Conservation (phyloP, 2,329 filamentous ascomycete species). For the Colletotrichum eleusines region DNA sequence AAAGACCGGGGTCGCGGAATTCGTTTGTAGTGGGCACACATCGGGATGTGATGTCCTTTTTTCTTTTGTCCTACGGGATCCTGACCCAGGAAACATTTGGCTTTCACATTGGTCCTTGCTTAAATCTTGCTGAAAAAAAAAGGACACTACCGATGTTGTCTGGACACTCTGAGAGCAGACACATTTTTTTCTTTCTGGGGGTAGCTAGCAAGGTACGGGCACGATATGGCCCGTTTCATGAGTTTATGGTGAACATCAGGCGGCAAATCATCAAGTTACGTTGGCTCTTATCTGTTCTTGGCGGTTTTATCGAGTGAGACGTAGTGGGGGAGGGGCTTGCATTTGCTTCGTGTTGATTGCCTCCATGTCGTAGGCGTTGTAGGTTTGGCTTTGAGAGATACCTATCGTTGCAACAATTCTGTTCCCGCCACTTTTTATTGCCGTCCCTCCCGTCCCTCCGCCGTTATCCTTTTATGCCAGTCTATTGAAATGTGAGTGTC, state of each 20-base stretch:
- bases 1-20: constrained; percentile 15
- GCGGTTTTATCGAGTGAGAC: constrained; percentile 29
- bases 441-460: too few species aligned
- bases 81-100: constrained; percentile 34
- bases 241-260: constrained; percentile 39
- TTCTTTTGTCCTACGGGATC: constrained; percentile 23
- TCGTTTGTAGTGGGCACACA: constrained; percentile 30
- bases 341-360: constrained; percentile 24
- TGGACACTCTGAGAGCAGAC: constrained; percentile 37
- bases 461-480: not conserved
- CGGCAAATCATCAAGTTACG: constrained; percentile 37
- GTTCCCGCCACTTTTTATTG: constrained; percentile 3
- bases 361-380: constrained; percentile 38
- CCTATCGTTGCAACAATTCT: constrained; percentile 25
- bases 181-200: constrained; percentile 38
- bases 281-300: constrained; percentile 26
- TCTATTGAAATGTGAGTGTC: too few species aligned
- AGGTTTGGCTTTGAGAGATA: constrained; percentile 37
- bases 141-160: constrained; percentile 34
- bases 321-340: constrained; percentile 6
- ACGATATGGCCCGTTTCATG: constrained; percentile 36
- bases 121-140: constrained; percentile 35
- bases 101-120: constrained; percentile 38
- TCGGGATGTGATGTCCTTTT: constrained; percentile 35
- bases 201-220: constrained; percentile 38